Evolutionary conservation across 2,329 filamentous ascomycete genomes (phyloP).

Genomic region (Monilinia laxa): DNA sequence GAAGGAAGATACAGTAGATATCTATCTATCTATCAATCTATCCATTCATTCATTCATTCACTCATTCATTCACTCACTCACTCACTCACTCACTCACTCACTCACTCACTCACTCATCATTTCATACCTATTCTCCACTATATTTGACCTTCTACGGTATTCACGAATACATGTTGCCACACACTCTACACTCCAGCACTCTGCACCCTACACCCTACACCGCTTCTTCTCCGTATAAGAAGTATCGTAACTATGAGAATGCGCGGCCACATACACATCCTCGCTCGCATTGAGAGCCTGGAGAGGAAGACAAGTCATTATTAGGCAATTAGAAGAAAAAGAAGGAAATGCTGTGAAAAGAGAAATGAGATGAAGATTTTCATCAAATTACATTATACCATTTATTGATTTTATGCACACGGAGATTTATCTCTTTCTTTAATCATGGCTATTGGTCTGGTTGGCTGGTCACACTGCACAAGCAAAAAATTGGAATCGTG

Average conservation of each 20-base stretch:
- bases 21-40: no score
- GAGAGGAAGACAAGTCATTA: not conserved
- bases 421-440: not conserved
- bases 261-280: conserved; percentile 4
- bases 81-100: no score
- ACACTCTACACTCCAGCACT: no score
- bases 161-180: no score
- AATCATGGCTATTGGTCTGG: conserved; percentile 12
- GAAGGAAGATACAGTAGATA: no score
- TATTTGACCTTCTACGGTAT: not conserved
- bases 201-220: not conserved
- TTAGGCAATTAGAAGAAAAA: no score
- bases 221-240: conserved; percentile 2
- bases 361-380: not conserved
- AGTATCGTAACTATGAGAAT: not conserved
- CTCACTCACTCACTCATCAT: no score
- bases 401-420: conserved; percentile 2
- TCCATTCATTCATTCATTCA: no score
- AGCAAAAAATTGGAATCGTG: not conserved
- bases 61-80: no score
- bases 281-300: not conserved
- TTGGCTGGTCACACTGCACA: conserved; percentile 15
- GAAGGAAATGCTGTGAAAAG: no score
- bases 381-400: conserved; percentile 1
- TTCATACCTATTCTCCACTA: not conserved